Base-by-base conservation (phyloP, 2,329 filamentous ascomycete genomes). In the Paecilomyces dactylethromorphus region DNA sequence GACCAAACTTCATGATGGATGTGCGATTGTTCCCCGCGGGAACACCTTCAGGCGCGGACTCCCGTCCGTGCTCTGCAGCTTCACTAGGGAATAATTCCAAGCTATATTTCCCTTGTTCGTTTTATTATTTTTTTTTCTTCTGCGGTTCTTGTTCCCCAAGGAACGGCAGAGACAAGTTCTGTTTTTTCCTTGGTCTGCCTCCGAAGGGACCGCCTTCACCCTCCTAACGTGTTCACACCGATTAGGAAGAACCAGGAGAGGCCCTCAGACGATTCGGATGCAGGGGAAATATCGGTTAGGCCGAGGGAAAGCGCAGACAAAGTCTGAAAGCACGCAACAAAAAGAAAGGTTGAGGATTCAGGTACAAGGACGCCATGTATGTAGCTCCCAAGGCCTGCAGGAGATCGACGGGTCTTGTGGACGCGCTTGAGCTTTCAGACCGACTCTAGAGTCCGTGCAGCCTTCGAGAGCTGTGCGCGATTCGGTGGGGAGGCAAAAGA, bases 1-100 rank as follows among this genome's bases (percentile, higher is more conserved):
- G 76, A 31, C 79, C 78, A 66, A 81, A 81, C 67, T 81, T 81
- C 79, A 81, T 81, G 15, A 60, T 76, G 68, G 53, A 54, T 52
- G 54, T 13, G 22, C 24, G 21, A 13, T 18, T n/a, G 39, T 45
- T 45, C 39, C 39, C 15, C 39, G 15, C 39, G 10, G 39, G 39
- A 45, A 45, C 39, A 18, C 39, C 18, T 45, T 45, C 39, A 8
- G n/a, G 39, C 39, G n/a, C 39, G 18, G 18, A 45, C 5, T 18
- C 15, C 10, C 15, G 18, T 6, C 39, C 5, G 39, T 39, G 6
- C 3, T n/a, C 35, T 39, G 35, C 26, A 4, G 26, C 7, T 29
- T 7, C 26, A 29, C 35, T 39, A n/a, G n/a, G 35, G n/a, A 39
- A 39, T 4, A 15, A 39, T 39, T 15, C 2, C 35, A n/a, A 39